Percentiles rank a stretch among this genome's conserved stretches.
Evolutionary conservation across 73 alveolate genomes (phyloP).

Genomic region (Tetrahymena malaccensis): DNA sequence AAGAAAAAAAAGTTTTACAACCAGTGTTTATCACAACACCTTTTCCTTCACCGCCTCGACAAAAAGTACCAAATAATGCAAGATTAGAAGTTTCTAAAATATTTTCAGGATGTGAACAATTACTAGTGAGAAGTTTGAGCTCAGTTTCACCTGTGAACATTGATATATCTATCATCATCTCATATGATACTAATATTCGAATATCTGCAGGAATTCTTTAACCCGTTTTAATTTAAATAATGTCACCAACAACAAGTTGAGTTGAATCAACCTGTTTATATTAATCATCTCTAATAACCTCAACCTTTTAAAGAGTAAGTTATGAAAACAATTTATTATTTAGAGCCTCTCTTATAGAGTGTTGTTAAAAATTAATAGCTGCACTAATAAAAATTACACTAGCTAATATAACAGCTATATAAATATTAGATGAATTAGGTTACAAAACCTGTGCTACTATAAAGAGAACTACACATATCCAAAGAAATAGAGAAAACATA

Average conservation of each 20-base stretch:
- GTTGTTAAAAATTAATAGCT: conserved; percentile 53
- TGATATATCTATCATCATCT: conserved; percentile 87
- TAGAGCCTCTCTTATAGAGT: conserved; percentile 70
- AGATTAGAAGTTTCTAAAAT: conserved; percentile 79
- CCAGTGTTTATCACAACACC: conserved; percentile 90
- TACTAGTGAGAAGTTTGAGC: conserved; percentile 43
- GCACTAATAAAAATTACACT: conserved; percentile 70
- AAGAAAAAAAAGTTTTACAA: conserved; percentile 78
- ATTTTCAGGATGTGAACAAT: conserved; percentile 66
- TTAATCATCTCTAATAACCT: conserved; percentile 71
- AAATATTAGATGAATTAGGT: conserved; percentile 58
- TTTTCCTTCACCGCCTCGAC: conserved; percentile 81
- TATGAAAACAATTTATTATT: conserved; percentile 72
- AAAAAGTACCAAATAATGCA: conserved; percentile 82
- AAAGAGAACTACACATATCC: conserved; percentile 75
- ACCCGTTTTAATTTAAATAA: conserved; percentile 74
- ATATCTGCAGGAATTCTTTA: conserved; percentile 97
- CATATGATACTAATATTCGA: conserved; percentile 66
- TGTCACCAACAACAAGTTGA: conserved; percentile 91
- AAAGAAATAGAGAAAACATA: conserved; percentile 60
- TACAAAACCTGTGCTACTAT: conserved; percentile 67
- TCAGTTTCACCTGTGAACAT: conserved; percentile 92
- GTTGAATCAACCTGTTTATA: conserved; percentile 54
- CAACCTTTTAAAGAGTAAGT: conserved; percentile 34
- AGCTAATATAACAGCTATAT: conserved; percentile 72